Conservation (phyloP, 768 basidiomycete genomes). For the Boletus vermiculosoides region DNA sequence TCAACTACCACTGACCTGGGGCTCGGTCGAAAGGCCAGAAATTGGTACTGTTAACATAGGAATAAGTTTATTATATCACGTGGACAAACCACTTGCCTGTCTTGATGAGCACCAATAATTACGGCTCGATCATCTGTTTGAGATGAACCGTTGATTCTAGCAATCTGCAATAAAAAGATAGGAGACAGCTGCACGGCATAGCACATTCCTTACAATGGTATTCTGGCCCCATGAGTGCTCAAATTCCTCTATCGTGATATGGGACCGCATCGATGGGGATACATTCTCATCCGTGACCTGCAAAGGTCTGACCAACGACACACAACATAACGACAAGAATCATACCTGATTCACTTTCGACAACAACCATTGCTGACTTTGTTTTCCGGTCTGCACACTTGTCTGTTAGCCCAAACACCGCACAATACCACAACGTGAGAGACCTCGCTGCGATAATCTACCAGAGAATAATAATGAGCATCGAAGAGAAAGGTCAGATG, state of each 20-base stretch:
- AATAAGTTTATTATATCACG: conserved; percentile 1
- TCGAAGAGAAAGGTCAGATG: background rate
- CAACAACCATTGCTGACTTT: conserved; percentile 79
- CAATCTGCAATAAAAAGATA: conserved; percentile 47
- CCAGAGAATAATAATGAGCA: conserved; percentile 22
- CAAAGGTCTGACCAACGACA: conserved; percentile 3
- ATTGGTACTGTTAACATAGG: conserved; percentile 50
- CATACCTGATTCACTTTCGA: conserved; percentile 62
- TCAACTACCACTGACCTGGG: conserved; percentile 49
- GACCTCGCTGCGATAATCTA: conserved; percentile 78
- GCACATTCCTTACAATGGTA: conserved; percentile 51
- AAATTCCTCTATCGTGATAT: conserved; percentile 71
- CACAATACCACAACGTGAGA: conserved; percentile 12
- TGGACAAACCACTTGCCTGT: conserved; percentile 48
- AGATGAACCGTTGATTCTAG: conserved; percentile 72
- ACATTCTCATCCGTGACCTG: conserved; percentile 68
- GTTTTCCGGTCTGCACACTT: conserved; percentile 56
- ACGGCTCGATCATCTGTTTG: conserved; percentile 58
- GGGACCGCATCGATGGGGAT: conserved; percentile 49
- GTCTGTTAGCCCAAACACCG: conserved; percentile 14
- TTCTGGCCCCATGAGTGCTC: conserved; percentile 84
- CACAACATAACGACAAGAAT: background rate
- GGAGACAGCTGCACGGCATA: background rate
- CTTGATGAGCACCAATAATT: conserved; percentile 79
- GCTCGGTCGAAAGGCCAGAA: conserved; percentile 75